Base-by-base conservation (phyloP, 345 rosid species). In the Schrenkiella parvula region DNA sequence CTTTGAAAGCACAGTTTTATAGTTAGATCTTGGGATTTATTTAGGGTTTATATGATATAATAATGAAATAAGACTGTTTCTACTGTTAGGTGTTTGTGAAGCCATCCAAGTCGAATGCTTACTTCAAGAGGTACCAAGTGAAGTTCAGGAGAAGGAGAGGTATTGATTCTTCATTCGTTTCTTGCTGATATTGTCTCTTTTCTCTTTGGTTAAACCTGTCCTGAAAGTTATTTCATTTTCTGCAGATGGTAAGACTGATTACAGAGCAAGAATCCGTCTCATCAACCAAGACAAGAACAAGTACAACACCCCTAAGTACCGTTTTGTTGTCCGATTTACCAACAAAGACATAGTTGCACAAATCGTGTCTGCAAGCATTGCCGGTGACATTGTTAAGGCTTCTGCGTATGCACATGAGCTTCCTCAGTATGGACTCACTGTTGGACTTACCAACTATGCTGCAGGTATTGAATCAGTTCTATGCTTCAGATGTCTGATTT, bases 181-280 rank as follows among this genome's bases (percentile, higher is more conserved):
- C 4, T 12, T 35, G 11, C 1, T n/a, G 12, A 14, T 56, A 4
- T 6, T 66, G n/a, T 14, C 5, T 23, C 2, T 2, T 21, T 8
- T 50, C 22, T 17, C 10, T 35, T 50, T 17, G 1, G 2, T 23
- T 9, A 12, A 32, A 8, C 1, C 4, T 7, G 28, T 23, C 9
- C 5, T 64, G 17, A 64, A 23, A 8, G 56, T 54, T 12, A 1
- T 26, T 14, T 12, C 38, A 6, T 72, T 13, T 32, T 65, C 1
- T 62, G n/a, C 34, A 89, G 95, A 42, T 79, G 95, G 95, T 0
- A 89, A 89, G 86, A 89, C 95, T 0, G 95, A 89, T 48, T 89
- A 89, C 71, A 70, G 95, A 5, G 91, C 89, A 1, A 78, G 91
- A 65, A 89, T 79, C 37, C 91, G 91, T 53, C 82, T 86, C 9